Percentiles rank a stretch among this genome's conserved stretches.
These are phyloP conservation scores for Pseudogymnoascus sp. DNA, from an alignment of 2,329 filamentous ascomycete genomes.

Conservation along the genomic window DNA sequence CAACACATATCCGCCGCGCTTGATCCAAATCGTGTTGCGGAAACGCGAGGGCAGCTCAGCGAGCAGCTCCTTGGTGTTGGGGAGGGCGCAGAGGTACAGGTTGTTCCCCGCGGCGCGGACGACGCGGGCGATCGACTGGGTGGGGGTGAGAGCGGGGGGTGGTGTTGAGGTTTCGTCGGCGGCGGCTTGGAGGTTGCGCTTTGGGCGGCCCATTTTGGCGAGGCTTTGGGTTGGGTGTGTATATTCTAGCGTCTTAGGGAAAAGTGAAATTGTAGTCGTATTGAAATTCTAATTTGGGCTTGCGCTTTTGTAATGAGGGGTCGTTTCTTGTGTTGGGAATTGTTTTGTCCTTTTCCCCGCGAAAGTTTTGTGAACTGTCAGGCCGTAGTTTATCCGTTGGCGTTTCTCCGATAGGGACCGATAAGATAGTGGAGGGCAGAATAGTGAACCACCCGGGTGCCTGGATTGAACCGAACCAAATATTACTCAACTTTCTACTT, in stretches of 20 bases:
- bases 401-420: conserved; percentile 3
- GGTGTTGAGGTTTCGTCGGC: conserved; percentile 62
- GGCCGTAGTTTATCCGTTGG: conserved; percentile 3
- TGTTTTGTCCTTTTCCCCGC: not conserved
- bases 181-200: conserved; percentile 69
- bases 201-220: conserved; percentile 58
- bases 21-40: conserved; percentile 89
- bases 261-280: not conserved
- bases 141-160: conserved; percentile 49
- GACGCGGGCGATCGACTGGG: conserved; percentile 66
- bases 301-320: not conserved
- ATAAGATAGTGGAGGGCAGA: conserved; percentile 3
- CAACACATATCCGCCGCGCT: conserved; percentile 78
- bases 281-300: not conserved
- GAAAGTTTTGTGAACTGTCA: conserved; percentile 5
- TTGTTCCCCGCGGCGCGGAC: conserved; percentile 81
- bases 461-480: not conserved
- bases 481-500: not conserved
- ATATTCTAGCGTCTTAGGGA: not conserved
- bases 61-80: conserved; percentile 56
- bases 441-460: conserved; percentile 2
- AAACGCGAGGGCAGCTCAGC: conserved; percentile 80
- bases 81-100: conserved; percentile 70
- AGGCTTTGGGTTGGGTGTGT: not conserved
- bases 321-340: not conserved